Base-by-base conservation (phyloP, 202 grass and related monocot genomes). In the Carex sylvatica region DNA sequence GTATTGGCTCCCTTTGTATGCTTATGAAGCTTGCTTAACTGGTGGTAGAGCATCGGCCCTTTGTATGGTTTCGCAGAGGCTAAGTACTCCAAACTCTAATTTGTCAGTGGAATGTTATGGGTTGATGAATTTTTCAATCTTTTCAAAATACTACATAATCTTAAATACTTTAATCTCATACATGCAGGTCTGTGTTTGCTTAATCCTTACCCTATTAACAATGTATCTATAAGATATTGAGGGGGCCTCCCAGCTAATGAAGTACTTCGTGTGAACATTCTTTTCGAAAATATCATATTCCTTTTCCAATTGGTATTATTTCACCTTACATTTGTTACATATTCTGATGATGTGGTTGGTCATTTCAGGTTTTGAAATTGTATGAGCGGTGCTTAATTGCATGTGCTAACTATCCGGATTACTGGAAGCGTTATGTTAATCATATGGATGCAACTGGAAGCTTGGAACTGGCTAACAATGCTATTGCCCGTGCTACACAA, bases 81-180 rank as follows among this genome's bases (percentile, higher is more conserved):
- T 99, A 99, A 99, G 96, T 99, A 95, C 93, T 95, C 87, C 93
- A 95, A 99, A 92, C 92, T 91, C 90, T 94, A 84, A 97, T 89
- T 94, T 99, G 96, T 93, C 86, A 99, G 91, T 95, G 93, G 89
- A 91, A 66, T 88, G 86, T 95, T 97, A 90, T 94, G 94, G 94
- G 94, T 97, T 97, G 83, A 92, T 91, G 76, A 92, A 76, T 76
- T 80, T 66, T 65, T 82, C 79, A 82, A 66, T 66, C 64, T 68
- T 82, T 52, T 82, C 61, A 15, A 65, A 80, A 65, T 91, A 93
- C 72, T 89, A 84, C 84, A 62, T 84, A 87, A 78, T 95, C 93
- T 90, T 90, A 68, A 88, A 95, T 95, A 90, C 88, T 93, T 85
- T 87, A 92, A 99, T 99, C 91, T 99, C 92, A 93, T 95, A 99